Percentiles rank a stretch among this genome's conserved stretches.
These are phyloP conservation scores for Candida verbasci DNA, from an alignment of 805 yeast species.

Conservation along the genomic window DNA sequence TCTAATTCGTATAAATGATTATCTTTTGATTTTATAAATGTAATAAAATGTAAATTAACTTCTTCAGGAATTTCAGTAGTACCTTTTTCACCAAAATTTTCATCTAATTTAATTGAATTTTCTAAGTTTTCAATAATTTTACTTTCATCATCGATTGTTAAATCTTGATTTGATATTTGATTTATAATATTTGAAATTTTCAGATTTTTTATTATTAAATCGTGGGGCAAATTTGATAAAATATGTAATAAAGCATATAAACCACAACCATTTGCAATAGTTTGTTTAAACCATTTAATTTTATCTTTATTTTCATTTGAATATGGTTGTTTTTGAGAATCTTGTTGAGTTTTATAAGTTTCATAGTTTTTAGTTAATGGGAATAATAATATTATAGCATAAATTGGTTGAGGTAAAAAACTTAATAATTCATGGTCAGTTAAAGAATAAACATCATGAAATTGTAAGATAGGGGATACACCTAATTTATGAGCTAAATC, in stretches of 20 bases:
- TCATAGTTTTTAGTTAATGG: slow-evolving; percentile 72
- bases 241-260: slow-evolving; percentile 78
- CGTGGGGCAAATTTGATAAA: slow-evolving; percentile 43
- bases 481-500: slow-evolving; percentile 67
- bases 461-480: slow-evolving; percentile 51
- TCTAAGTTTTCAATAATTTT: slow-evolving; percentile 45
- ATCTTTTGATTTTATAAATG: slow-evolving; percentile 56
- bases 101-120: slow-evolving; percentile 35
- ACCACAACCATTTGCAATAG: slow-evolving; percentile 88
- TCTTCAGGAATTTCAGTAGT: slow-evolving; percentile 67
- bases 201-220: slow-evolving; percentile 39
- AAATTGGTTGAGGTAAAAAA: slow-evolving; percentile 76
- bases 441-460: slow-evolving; percentile 81
- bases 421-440: slow-evolving; percentile 76
- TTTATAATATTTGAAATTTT: slow-evolving; percentile 12
- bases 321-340: slow-evolving; percentile 17
- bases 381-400: slow-evolving; percentile 73
- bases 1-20: slow-evolving; percentile 77
- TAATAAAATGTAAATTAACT: slow-evolving; percentile 68
- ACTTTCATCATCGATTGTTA: slow-evolving; percentile 32
- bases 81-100: slow-evolving; percentile 47
- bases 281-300: slow-evolving; percentile 78
- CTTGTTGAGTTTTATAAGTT: slow-evolving; percentile 39
- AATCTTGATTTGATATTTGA: slow-evolving; percentile 5
- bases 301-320: slow-evolving; percentile 25